These are phyloP conservation scores for Talaromyces albobiverticillius DNA, from an alignment of 2,329 filamentous ascomycete genomes.

Conservation along the genomic window DNA sequence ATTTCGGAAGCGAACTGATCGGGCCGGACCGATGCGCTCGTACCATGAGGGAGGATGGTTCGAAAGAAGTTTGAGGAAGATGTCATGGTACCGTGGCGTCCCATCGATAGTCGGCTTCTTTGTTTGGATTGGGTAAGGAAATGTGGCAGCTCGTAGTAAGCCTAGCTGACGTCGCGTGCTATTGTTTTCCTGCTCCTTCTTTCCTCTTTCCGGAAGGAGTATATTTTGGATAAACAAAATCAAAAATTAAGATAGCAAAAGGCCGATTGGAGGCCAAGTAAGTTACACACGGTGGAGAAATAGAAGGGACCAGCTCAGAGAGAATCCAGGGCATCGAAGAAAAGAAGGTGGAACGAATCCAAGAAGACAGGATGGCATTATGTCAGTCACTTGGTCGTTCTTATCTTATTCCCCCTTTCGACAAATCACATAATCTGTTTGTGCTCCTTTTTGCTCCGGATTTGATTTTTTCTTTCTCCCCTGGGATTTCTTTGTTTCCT, in stretches of 20 bases:
- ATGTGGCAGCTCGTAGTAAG: neutral
- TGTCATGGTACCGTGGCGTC: slow-evolving; percentile 1
- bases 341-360: neutral
- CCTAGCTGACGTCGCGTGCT: too few species aligned
- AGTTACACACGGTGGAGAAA: slow-evolving; percentile 2
- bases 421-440: neutral
- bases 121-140: neutral
- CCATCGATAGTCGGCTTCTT: neutral
- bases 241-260: neutral
- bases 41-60: slow-evolving; percentile 7
- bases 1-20: slow-evolving; percentile 7
- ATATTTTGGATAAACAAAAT: neutral
- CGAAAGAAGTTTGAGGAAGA: neutral
- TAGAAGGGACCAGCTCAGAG: neutral
- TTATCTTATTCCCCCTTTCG: neutral
- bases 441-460: neutral
- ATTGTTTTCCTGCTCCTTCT: neutral
- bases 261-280: neutral
- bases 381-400: neutral
- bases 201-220: neutral
- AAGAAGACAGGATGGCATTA: slow-evolving; percentile 3
- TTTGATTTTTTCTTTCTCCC: neutral
- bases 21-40: slow-evolving; percentile 2
- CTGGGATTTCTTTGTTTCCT: slow-evolving; percentile 10
- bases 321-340: neutral